Base-by-base conservation (phyloP, 306 rosid species). In the Quercus parvula region DNA sequence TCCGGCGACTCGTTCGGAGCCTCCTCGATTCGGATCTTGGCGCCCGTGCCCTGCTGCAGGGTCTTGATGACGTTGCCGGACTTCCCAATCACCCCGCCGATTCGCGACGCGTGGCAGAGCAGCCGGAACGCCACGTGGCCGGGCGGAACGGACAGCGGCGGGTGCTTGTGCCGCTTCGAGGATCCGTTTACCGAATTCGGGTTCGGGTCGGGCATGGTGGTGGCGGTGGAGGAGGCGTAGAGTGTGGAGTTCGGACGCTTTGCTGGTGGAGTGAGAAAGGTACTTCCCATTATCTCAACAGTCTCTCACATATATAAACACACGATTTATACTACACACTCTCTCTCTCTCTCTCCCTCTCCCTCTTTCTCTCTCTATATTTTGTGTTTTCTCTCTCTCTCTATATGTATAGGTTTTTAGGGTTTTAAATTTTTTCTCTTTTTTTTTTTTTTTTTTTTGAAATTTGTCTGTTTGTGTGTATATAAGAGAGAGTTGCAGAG, bases 71-170 rank as follows among this genome's bases (percentile, higher is more conserved):
- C 86, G 56, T 67, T 15, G 18, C 99, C 99, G 41, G 94, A 88
- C 89, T 90, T 93, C 5, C 99, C 99, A 54, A 96, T 96, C 2
- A 96, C 91, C 20, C 99, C 99, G 38, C 99, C 99, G 61, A 93
- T 88, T 73, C 99, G 89, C 1, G 99, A 87, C 27, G 94, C 82
- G 81, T 96, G 88, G 84, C 98, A 96, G 81, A 96, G 94, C 78
- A 96, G 83, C 56, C 99, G 96, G 85, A 96, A 93, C 13, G 96
- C 82, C 8, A 77, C 85, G 78, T 96, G 97, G 28, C 94, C 99
- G 0, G 89, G 77, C 5, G 97, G 93, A 0, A 88, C 80, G 44
- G 70, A 10, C 33, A 92, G 85, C 0, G 94, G 91, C 22, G 78
- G 83, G 3, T 79, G 90, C 6, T 78, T 89, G 59, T 66, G 70